Evolutionary conservation across 495 filamentous ascomycete species (phyloP), one percentile per base, ranked within the genome.

Genomic region (Penicillium goetzii): DNA sequence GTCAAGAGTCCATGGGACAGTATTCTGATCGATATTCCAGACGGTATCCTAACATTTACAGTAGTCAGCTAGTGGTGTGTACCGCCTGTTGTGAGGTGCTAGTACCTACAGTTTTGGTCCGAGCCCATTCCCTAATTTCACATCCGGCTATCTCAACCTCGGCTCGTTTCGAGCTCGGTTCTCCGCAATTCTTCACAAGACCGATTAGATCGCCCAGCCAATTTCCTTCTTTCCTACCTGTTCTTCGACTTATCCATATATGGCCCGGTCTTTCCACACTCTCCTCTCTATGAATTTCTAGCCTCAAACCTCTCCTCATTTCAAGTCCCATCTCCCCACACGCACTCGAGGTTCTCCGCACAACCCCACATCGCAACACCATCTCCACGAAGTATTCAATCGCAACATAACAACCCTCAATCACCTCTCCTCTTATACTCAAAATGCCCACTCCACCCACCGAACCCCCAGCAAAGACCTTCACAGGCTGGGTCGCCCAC

Each of bases 401-500:
- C 55, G 50, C 34, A 53, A 61, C 25, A 28, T 15, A 14, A 14
- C 36, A 17, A 40, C 36, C 1, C 53, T 23, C 53, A 34, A 14
- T 23, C 17, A 34, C 21, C 30, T 9, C 11, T 1, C 5, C 21
- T 56, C 17, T 40, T 17, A 3, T 23, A 0, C 34, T 6, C 58
- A 65, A 8, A 45, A 72, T 73, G 61, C 59, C 67, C 26, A n/a
- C 43, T 2, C 49, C 59, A 19, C 11, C 50, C 33, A 47, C 55
- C 28, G 17, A 21, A 38, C 30, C 49, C 5, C 56, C 61, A 41
- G 58, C 68, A n/a, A 70, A 78, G 50, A 81, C 86, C 60, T 97
- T 94, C 77, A 76, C 88, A 65, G 92, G 93, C 69, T 97, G 93
- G 93, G 76, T 96, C 58, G 91, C 88, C 68, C 78, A 87, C 59